Percentiles rank a stretch among this genome's conserved stretches.
phyloP scores from a whole-genome alignment of 2,329 filamentous ascomycete genomes.

The Elsinoe ampelina region DNA sequence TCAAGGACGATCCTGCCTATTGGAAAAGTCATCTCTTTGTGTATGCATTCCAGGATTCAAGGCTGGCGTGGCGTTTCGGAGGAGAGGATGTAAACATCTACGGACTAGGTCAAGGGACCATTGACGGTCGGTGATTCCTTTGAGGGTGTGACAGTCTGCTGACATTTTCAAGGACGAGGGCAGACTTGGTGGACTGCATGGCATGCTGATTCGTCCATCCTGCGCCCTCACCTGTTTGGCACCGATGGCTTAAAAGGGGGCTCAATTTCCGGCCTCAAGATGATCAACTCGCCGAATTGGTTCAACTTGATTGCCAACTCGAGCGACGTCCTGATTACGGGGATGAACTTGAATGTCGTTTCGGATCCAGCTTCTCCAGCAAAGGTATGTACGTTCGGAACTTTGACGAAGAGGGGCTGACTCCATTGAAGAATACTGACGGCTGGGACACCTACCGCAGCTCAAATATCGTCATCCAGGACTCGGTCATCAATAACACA shows the following conservation, averaged over 20 bases:
- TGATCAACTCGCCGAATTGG: slow-evolving; percentile 53
- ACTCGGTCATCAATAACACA: slow-evolving; percentile 54
- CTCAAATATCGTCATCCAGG: slow-evolving; percentile 54
- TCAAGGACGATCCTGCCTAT: slow-evolving; percentile 58
- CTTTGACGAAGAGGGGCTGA: not conserved
- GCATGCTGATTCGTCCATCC: slow-evolving; percentile 22
- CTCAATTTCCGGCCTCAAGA: slow-evolving; percentile 49
- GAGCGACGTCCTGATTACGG: slow-evolving; percentile 40
- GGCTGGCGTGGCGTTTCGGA: slow-evolving; percentile 58
- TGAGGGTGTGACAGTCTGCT: not conserved
- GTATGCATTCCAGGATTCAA: slow-evolving; percentile 56
- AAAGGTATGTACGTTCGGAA: not conserved
- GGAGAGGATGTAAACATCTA: slow-evolving; percentile 60
- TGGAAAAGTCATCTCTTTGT: slow-evolving; percentile 57
- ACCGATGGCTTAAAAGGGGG: slow-evolving; percentile 40
- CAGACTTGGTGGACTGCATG: not conserved
- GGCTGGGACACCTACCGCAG: slow-evolving; percentile 50
- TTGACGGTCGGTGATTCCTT: slow-evolving; percentile 37
- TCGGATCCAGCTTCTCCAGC: not conserved
- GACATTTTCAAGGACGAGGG: not conserved
- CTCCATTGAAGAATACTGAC: slow-evolving; percentile 56
- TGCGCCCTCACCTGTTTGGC: slow-evolving; percentile 51
- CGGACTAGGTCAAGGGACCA: slow-evolving; percentile 44
- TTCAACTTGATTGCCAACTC: slow-evolving; percentile 59
- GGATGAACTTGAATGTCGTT: slow-evolving; percentile 25